These are phyloP conservation scores for Chloroidium sp. DNA, from an alignment of 163 green algal genomes.

Conservation along the genomic window DNA sequence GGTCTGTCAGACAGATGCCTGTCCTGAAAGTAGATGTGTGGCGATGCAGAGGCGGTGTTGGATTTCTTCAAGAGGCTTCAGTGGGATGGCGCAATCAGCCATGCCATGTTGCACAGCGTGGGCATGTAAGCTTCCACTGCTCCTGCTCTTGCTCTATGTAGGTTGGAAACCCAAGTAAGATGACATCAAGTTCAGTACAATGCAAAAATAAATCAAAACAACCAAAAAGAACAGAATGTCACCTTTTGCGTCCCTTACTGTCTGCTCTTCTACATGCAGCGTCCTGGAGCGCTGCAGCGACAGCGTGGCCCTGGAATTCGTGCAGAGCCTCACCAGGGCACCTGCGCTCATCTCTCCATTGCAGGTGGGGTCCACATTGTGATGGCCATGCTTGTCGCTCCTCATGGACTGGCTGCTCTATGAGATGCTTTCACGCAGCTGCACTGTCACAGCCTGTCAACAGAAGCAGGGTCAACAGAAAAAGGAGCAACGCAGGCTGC, in stretches of 20 bases:
- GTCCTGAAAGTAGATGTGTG: no score
- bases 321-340: not conserved
- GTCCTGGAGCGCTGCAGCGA: not conserved
- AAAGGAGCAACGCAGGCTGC: not conserved
- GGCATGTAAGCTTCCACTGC: no score
- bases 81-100: not conserved
- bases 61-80: not conserved
- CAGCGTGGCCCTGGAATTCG: not conserved
- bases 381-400: not conserved
- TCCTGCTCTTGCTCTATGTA: no score
- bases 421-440: not conserved
- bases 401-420: not conserved
- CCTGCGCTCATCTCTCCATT: not conserved
- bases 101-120: not conserved
- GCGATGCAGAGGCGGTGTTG: not conserved
- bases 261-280: no score
- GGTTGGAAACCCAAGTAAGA: no score
- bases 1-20: no score
- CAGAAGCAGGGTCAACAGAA: no score
- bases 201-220: no score
- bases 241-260: no score
- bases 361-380: not conserved
- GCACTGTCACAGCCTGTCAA: no score
- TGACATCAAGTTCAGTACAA: no score
- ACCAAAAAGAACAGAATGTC: no score